Evolutionary conservation across 331 rosid species (phyloP).

Genomic region (Spiraea crenata): DNA sequence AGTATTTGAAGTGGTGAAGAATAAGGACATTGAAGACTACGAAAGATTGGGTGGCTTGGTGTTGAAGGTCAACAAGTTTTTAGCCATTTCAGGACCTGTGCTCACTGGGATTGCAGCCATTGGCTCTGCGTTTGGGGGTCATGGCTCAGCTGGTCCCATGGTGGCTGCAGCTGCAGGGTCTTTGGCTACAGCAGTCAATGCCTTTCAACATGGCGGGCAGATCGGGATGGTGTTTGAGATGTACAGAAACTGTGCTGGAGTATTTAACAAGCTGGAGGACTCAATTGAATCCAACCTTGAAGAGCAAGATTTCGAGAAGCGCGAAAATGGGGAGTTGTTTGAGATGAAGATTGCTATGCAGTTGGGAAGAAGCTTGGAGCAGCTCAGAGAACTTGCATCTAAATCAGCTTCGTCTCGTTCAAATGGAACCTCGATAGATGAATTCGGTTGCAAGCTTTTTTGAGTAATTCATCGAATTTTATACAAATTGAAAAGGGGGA

Average conservation of each 20-base stretch:
- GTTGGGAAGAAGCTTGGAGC: slow-evolving; percentile 64
- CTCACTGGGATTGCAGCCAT: slow-evolving; percentile 56
- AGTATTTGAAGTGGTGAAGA: slow-evolving; percentile 48
- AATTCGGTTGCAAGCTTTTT: slow-evolving; percentile 69
- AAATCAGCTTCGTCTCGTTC: slow-evolving; percentile 42
- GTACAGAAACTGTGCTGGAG: slow-evolving; percentile 71
- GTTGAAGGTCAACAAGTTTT: slow-evolving; percentile 44
- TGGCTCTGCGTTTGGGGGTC: slow-evolving; percentile 41
- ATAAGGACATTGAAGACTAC: slow-evolving; percentile 62
- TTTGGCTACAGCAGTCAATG: slow-evolving; percentile 53
- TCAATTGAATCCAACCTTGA: slow-evolving; percentile 41
- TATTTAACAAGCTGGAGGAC: slow-evolving; percentile 38
- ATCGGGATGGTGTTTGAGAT: slow-evolving; percentile 88
- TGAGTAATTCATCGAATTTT: slow-evolving; percentile 15
- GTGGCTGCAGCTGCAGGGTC: slow-evolving; percentile 55
- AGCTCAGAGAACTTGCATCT: slow-evolving; percentile 46
- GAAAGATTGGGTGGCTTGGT: slow-evolving; percentile 53
- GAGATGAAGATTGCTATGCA: slow-evolving; percentile 56
- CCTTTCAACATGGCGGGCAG: slow-evolving; percentile 77
- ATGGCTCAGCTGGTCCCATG: slow-evolving; percentile 36
- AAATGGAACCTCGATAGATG: slow-evolving; percentile 42
- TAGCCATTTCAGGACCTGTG: slow-evolving; percentile 72
- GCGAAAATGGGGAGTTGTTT: slow-evolving; percentile 56
- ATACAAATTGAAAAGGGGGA: slow-evolving; percentile 1
- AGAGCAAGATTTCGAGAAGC: slow-evolving; percentile 42